A percentile compares a stretch with the other conserved stretches of the same genome.
phyloP scores from a whole-genome alignment of 2,329 filamentous ascomycete species.

The Cyphellophora attinorum region DNA sequence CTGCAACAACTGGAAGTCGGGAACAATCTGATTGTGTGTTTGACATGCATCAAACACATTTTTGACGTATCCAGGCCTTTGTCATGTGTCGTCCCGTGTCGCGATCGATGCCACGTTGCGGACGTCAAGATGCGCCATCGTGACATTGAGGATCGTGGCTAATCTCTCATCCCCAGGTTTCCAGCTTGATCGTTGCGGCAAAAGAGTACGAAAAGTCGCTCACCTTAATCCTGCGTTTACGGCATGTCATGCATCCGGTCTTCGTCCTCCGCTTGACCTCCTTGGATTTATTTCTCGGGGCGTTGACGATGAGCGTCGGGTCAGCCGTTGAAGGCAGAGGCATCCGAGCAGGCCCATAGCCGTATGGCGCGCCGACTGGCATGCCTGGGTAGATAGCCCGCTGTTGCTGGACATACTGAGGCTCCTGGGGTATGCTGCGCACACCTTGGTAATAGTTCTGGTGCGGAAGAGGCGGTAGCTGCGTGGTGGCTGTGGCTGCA shows the following conservation, averaged over 20 bases:
- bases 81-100: no score
- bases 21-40: no score
- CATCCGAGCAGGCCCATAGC: constrained; percentile 13
- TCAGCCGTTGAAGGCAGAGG: constrained; percentile 17
- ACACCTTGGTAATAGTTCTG: constrained; percentile 12
- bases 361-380: constrained; percentile 9
- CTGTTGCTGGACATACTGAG: constrained; percentile 15
- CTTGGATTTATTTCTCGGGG: constrained; percentile 47
- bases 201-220: constrained; percentile 20
- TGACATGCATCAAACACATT: no score
- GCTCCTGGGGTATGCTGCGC: constrained; percentile 14
- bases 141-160: no score
- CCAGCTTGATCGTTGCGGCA: no score
- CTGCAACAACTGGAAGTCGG: no score
- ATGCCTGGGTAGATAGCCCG: constrained; percentile 16
- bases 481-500: constrained; percentile 17
- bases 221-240: constrained; percentile 65
- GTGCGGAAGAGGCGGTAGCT: constrained; percentile 16
- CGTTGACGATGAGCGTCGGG: constrained; percentile 14
- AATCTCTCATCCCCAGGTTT: no score
- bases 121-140: no score
- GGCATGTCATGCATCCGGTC: constrained; percentile 59
- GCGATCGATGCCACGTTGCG: no score
- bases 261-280: constrained; percentile 69
- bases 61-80: no score